Percentiles rank a stretch among this genome's conserved stretches.
These are phyloP conservation scores for Dactylellina drechsleri DNA, from an alignment of 2,329 filamentous ascomycete species.

Conservation along the genomic window DNA sequence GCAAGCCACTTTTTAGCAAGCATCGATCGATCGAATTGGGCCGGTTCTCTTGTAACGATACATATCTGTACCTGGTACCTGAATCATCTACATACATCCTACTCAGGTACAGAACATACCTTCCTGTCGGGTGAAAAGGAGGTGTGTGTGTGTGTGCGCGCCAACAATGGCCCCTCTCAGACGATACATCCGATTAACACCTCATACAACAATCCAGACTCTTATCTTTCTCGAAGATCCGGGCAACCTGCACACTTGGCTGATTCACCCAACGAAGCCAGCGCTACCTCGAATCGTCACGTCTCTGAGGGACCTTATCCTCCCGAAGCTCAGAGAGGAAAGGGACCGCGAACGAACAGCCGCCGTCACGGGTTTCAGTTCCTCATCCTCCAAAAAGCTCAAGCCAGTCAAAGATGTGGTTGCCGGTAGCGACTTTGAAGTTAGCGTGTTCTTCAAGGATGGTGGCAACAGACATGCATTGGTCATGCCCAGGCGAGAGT, in stretches of 20 bases:
- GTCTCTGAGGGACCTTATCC: slow-evolving; percentile 82
- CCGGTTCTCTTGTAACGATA: slow-evolving; percentile 6
- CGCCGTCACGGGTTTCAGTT: slow-evolving; percentile 67
- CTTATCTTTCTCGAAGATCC: slow-evolving; percentile 96
- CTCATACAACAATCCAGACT: slow-evolving; percentile 71
- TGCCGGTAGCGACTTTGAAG: slow-evolving; percentile 87
- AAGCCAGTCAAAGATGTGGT: slow-evolving; percentile 89
- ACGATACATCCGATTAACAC: slow-evolving; percentile 82
- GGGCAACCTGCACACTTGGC: slow-evolving; percentile 81
- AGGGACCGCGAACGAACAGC: slow-evolving; percentile 72
- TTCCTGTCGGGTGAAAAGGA: background rate
- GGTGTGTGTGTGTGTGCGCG: background rate
- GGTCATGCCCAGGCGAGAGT: slow-evolving; percentile 84
- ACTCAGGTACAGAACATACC: background rate
- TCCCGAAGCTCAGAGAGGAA: slow-evolving; percentile 92
- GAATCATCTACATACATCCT: background rate
- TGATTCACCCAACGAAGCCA: slow-evolving; percentile 79
- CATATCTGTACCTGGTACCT: slow-evolving; percentile 2
- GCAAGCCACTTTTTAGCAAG: slow-evolving; percentile 22
- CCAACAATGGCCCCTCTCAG: slow-evolving; percentile 81
- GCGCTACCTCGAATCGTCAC: slow-evolving; percentile 84
- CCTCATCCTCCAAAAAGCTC: slow-evolving; percentile 70
- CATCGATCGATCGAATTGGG: slow-evolving; percentile 11
- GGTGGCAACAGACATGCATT: slow-evolving; percentile 85
- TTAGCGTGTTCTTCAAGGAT: slow-evolving; percentile 91